Evolutionary conservation across 345 rosid species (phyloP), one percentile per base, ranked within the genome.

Genomic region (Moringa oleifera): DNA sequence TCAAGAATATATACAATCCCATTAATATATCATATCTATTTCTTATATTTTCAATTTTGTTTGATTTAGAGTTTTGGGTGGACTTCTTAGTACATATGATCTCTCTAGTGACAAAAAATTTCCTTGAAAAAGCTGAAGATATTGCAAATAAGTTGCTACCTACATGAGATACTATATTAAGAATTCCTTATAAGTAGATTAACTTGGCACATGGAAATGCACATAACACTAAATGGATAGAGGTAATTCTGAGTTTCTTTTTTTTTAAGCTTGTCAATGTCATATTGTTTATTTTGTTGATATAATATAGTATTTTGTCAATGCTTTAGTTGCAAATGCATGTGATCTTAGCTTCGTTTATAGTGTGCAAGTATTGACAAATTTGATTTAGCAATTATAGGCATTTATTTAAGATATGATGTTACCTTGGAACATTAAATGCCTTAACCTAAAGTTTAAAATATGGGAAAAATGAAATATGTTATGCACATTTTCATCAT

Each of bases 41-140:
- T 41, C 47, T 41, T 9, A 15, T 16, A 5, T 2, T 41, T 41
- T 4, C 17, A 11, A 41, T 41, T 15, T 68, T 71, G 10, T 36
- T 53, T 49, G 56, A 66, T 67, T 37, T 74, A 95, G 99, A 77
- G 99, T 95, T 77, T 91, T 95, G 11, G 99, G 99, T 19, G 98
- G 98, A 28, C 97, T 95, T 76, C 96, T 95, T 61, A 95, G 99
- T 72, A 74, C 97, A 0, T 89, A 87, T 73, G 99, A 95, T 83
- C 96, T 95, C 57, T 89, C 98, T 12, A 81, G 81, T 59, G 99
- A 95, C 77, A n/a, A 79, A 79, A 75, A 59, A 91, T 68, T 95
- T 95, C 77, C 87, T 95, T 21, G 94, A 89, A 25, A 95, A 95
- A 76, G 99, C 99, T 68, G 83, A 70, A 81, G 98, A 89, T 69